Evolutionary conservation across 2,329 filamentous ascomycete species (phyloP), one percentile per base, ranked within the genome.

Genomic region (Elsinoe batatas): DNA sequence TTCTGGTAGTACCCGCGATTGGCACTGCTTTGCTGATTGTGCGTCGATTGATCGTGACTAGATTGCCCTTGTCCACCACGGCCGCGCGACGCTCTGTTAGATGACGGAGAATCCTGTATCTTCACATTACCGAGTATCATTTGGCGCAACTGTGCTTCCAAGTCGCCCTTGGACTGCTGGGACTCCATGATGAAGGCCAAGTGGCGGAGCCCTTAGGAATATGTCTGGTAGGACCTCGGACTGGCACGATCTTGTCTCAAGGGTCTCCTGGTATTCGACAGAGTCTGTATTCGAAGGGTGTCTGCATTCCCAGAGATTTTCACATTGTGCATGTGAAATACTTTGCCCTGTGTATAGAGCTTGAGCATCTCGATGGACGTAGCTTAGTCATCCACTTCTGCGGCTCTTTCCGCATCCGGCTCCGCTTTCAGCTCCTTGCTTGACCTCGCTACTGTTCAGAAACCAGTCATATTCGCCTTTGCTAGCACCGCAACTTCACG

Each of bases 91-190:
- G 30, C 18, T 5, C 18, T 5, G 11, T 51, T 15, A 13, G 32
- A 22, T 3, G 47, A n/a, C 5, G 26, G 15, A 15, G 17, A 6
- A 37, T 33, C 47, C 20, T 51, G 26, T 15, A 54, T 55, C 18
- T 58, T 60, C 30, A 58, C 69, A 64, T 81, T 80, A 59, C 72
- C 75, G 50, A 86, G 71, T 30, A 83, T 83, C 67, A 87, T 76
- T 58, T 71, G 74, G 44, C 81, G 77, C 37, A 86, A 69, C 54
- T 76, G 79, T 50, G 78, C 73, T 63, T 86, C 82, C 6, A 84
- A 69, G n/a, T 54, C 55, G 3, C 42, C 50, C 20, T 37, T 61
- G 56, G 42, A 56, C 57, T 55, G 59, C 54, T 60, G 56, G 8
- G 51, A 58, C 10, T 36, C 54, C 56, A 55, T 58, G 18, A 7